phyloP scores from a whole-genome alignment of 441 rosid genomes.

The Breynia disticha region DNA sequence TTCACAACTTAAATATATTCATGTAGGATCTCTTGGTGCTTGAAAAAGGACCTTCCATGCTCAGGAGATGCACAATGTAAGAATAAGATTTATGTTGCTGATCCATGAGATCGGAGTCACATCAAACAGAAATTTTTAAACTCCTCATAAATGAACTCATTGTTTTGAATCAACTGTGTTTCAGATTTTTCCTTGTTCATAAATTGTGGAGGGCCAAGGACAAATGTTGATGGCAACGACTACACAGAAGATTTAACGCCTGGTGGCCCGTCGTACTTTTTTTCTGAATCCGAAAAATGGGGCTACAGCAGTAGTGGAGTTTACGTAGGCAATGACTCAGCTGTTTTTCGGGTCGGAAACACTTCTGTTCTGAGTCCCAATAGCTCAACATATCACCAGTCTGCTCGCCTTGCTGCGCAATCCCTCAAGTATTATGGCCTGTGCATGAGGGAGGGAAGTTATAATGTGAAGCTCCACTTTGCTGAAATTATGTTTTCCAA shows the following conservation, averaged over 20 bases:
- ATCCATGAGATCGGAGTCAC: not conserved
- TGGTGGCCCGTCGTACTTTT: slow-evolving; percentile 32
- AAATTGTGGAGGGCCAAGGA: slow-evolving; percentile 55
- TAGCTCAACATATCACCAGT: slow-evolving; percentile 28
- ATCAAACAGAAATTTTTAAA: not conserved
- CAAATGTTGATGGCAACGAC: slow-evolving; percentile 10
- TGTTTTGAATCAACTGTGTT: not conserved
- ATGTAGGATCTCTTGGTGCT: slow-evolving; percentile 63
- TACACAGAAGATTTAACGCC: slow-evolving; percentile 37
- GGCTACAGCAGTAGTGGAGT: slow-evolving; percentile 64
- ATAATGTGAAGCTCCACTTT: slow-evolving; percentile 71
- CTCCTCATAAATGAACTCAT: not conserved
- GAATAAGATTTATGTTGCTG: slow-evolving; percentile 5
- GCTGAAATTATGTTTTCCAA: slow-evolving; percentile 69
- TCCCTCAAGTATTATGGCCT: slow-evolving; percentile 75
- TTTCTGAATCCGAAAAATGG: slow-evolving; percentile 32
- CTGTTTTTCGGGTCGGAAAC: slow-evolving; percentile 19
- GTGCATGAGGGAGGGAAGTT: slow-evolving; percentile 48
- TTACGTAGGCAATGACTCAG: slow-evolving; percentile 7
- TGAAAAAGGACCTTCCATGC: slow-evolving; percentile 53
- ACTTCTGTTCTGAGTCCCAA: slow-evolving; percentile 18
- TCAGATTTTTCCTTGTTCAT: slow-evolving; percentile 64
- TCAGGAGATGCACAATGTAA: slow-evolving; percentile 31
- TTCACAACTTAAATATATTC: not conserved
- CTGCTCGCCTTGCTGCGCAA: slow-evolving; percentile 65